Conservation (phyloP, 345 rosid genomes). For the Eucalyptus marginata region DNA sequence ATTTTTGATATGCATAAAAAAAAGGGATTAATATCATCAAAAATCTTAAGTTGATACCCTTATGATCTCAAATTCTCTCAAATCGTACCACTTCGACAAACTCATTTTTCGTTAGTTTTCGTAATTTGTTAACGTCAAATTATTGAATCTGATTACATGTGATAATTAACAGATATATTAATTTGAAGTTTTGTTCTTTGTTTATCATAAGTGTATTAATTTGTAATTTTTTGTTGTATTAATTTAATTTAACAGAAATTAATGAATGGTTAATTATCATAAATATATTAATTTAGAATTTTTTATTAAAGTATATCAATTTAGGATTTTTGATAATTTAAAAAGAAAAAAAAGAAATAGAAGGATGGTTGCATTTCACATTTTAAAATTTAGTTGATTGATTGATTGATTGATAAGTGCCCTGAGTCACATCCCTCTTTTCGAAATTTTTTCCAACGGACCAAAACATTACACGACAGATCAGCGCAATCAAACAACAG, state of each 20-base stretch:
- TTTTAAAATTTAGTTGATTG: not conserved
- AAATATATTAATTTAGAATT: no score
- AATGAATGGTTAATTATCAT: no score
- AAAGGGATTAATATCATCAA: no score
- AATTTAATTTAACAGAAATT: no score
- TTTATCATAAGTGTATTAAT: no score
- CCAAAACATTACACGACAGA: not conserved
- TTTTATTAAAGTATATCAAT: no score
- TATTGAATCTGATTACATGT: rapidly evolving
- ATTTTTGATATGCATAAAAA: not conserved
- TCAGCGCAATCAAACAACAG: not conserved
- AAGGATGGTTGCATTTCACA: not conserved
- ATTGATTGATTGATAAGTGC: not conserved
- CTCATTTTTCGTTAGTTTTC: rapidly evolving
- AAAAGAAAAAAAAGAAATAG: no score
- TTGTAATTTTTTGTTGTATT: rapidly evolving
- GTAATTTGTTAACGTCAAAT: rapidly evolving
- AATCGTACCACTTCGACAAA: rapidly evolving
- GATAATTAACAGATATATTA: rapidly evolving
- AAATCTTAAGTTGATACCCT: rapidly evolving
- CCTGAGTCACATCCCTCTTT: not conserved
- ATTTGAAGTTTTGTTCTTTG: rapidly evolving
- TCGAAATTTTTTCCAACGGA: not conserved
- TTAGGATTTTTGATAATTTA: no score
- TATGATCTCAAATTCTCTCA: not conserved